Base-by-base conservation (phyloP, 345 rosid species). In the Salix arbutifolia region DNA sequence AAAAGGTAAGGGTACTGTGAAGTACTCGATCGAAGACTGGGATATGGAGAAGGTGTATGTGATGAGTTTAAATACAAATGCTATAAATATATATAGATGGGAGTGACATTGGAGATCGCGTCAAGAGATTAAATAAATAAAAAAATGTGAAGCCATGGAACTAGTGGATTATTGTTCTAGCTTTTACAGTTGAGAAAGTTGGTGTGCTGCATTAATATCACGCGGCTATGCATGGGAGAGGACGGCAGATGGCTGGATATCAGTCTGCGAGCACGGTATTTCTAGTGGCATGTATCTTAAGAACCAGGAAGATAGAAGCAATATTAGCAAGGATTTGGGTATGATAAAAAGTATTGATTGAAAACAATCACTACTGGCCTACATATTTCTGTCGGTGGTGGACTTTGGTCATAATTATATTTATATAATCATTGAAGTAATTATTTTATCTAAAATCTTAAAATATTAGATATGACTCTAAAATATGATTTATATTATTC, bases 201-300 rank as follows among this genome's bases (percentile, higher is more conserved):
- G 6, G 86, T 8, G 78, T 2, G 82, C 13, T 44, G 67, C 80
- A 84, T 84, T 84, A 78, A 84, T 61, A 69, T 68, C 75, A 84
- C 84, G 84, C 84, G 84, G 77, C 78, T 67, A 48, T 53, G 40
- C 23, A 3, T n/a, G 62, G 62, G 26, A 58, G 23, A 10, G 62
- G 62, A 23, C 28, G 62, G 62, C 28, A 8, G 62, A n/a, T 10
- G 3, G 62, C 5, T 6, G 18, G n/a, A 28, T 7, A 18, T 65
- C 12, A 65, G 19, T 65, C 68, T 30, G 35, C 37, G 8, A 17
- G 19, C n/a, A 0, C 38, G 0, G 3, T 64, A 13, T 64, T 64
- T 64, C 38, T 16, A 13, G 37, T 14, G 67, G 17, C 16, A 65
- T 56, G 61, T 8, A 52, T 52, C 60, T n/a, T 7, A 19, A 52